Evolutionary conservation across 2,329 filamentous ascomycete species (phyloP).

Genomic region (Ophiognomonia clavigignenti-juglandacearum): DNA sequence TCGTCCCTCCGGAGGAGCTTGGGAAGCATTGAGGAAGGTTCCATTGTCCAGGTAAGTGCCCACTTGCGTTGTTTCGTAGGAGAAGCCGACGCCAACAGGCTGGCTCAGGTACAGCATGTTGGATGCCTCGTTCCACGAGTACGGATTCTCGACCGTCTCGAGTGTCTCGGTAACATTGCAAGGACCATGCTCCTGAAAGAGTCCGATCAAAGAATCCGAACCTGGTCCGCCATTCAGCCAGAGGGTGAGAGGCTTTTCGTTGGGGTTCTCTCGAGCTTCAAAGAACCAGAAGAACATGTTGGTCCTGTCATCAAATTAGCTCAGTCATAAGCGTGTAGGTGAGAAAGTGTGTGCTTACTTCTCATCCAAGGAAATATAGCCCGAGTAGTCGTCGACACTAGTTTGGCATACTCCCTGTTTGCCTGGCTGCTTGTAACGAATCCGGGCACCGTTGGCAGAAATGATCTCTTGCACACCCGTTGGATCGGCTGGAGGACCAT

Average conservation of each 20-base stretch:
- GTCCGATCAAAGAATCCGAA: not conserved
- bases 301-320: not conserved
- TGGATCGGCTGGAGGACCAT: not conserved
- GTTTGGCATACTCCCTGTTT: not conserved
- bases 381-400: not conserved
- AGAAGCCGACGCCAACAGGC: conserved; percentile 13
- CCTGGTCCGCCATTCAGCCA: conserved; percentile 6
- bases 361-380: not conserved
- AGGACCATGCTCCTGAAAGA: conserved; percentile 7
- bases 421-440: not conserved
- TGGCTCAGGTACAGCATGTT: conserved; percentile 28
- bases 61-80: not conserved
- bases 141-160: conserved; percentile 24
- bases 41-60: not conserved
- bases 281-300: conserved; percentile 15
- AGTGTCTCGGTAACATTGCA: conserved; percentile 9
- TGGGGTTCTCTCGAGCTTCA: not conserved
- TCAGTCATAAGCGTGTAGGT: not conserved
- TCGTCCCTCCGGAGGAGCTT: conserved; percentile 19
- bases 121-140: conserved; percentile 26
- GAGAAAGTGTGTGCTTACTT: not conserved
- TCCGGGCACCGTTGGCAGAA: not conserved
- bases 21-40: conserved; percentile 37
- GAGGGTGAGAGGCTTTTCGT: conserved; percentile 8
- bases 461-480: not conserved